Conservation (phyloP, 1,284 basidiomycete genomes). For the Pascua guehoae region DNA sequence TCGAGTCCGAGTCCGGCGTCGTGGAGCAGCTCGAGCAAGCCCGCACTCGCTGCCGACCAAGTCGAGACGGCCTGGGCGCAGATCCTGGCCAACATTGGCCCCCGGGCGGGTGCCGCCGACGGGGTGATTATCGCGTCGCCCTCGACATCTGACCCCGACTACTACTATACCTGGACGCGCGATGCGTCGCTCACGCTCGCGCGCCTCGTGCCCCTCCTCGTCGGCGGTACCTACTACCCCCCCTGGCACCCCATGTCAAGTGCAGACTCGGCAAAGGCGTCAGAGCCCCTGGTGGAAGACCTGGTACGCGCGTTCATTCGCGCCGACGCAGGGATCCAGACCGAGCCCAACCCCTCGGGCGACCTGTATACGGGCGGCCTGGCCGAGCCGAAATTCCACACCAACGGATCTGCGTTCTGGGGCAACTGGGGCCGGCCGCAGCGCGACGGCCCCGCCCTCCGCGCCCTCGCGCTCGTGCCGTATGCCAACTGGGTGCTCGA, state of each 20-base stretch:
- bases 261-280: no score
- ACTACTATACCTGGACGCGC: conserved; percentile 54
- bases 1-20: no score
- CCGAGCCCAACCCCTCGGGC: conserved; percentile 47
- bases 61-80: conserved; percentile 14
- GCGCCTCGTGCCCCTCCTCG: conserved; percentile 32
- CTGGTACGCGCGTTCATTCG: conserved; percentile 27
- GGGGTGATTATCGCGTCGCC: conserved; percentile 52
- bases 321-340: conserved; percentile 18
- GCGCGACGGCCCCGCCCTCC: conserved; percentile 52
- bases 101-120: conserved; percentile 37
- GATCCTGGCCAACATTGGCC: conserved; percentile 41
- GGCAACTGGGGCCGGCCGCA: conserved; percentile 53
- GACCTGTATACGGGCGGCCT: conserved; percentile 50
- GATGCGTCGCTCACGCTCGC: conserved; percentile 48
- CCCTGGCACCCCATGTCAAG: conserved; percentile 15
- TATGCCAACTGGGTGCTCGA: conserved; percentile 50
- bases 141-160: conserved; percentile 46
- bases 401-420: conserved; percentile 47
- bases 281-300: conserved; percentile 14
- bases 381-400: conserved; percentile 56
- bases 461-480: conserved; percentile 48
- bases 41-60: no score
- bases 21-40: not conserved
- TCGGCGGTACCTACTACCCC: conserved; percentile 19